These are phyloP conservation scores for Amyloporia xantha DNA, from an alignment of 768 basidiomycete species.

Conservation along the genomic window DNA sequence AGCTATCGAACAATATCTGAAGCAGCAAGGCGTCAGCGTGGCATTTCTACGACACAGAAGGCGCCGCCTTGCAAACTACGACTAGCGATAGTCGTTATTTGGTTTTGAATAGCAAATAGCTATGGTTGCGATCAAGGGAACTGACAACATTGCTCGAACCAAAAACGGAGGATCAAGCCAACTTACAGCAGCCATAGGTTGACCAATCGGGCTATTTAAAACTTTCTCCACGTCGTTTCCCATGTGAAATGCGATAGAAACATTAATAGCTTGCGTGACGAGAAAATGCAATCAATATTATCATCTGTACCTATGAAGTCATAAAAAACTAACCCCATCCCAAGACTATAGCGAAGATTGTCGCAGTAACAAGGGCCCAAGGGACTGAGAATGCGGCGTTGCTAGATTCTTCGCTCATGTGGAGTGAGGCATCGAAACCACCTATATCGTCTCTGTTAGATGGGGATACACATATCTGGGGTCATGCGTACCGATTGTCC, in stretches of 20 bases:
- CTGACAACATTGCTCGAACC: no score
- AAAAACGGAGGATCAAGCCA: no score
- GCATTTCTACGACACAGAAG: neutral
- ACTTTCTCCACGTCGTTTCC: constrained; percentile 37
- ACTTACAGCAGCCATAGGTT: constrained; percentile 50
- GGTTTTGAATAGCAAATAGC: no score
- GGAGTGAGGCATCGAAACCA: constrained; percentile 42
- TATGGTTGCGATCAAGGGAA: no score
- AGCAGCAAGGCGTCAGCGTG: neutral
- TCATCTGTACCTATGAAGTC: neutral
- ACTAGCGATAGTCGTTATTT: neutral
- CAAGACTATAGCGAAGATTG: constrained; percentile 40
- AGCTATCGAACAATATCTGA: constrained; percentile 24
- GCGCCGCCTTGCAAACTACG: neutral
- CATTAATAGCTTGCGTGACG: constrained; percentile 39
- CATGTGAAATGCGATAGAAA: constrained; percentile 58
- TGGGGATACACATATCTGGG: no score
- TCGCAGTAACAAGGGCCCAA: constrained; percentile 49
- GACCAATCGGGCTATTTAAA: constrained; percentile 35
- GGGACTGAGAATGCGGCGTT: constrained; percentile 58
- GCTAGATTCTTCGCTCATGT: constrained; percentile 55
- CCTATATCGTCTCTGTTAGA: neutral
- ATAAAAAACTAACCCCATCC: constrained; percentile 40
- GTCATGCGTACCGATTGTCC: constrained; percentile 27
- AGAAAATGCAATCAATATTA: neutral